Percentiles rank a stretch among this genome's conserved stretches.
Evolutionary conservation across 305 asterid species (phyloP).

Genomic region (Fraxinus latifolia): DNA sequence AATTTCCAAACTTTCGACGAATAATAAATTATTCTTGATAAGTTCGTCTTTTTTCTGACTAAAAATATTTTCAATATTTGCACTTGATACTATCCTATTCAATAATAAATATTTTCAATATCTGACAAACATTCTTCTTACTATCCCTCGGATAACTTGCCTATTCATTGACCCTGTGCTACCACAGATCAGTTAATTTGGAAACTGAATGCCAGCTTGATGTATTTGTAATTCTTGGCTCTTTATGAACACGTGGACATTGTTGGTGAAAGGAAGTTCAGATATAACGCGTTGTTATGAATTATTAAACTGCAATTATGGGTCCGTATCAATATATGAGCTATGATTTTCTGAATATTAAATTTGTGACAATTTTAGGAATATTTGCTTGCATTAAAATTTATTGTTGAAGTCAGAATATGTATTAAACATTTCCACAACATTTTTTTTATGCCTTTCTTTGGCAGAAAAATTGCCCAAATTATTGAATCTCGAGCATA

Average conservation of each 20-base stretch:
- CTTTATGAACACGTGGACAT: neutral
- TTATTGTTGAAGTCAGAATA: neutral
- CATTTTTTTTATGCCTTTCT: neutral
- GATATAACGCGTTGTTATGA: neutral
- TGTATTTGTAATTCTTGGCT: neutral
- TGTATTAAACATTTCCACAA: neutral
- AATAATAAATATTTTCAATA: neutral
- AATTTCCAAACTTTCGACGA: neutral
- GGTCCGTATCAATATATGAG: neutral
- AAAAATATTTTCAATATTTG: neutral
- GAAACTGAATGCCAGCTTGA: neutral
- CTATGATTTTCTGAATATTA: neutral
- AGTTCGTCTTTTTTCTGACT: neutral
- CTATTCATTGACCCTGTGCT: neutral
- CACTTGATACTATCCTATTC: neutral
- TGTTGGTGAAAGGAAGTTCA: neutral
- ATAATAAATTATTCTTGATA: neutral
- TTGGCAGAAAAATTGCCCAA: neutral
- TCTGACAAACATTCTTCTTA: neutral
- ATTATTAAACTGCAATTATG: neutral
- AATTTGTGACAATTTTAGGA: neutral
- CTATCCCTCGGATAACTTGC: neutral
- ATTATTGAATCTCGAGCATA: slow-evolving; percentile 6
- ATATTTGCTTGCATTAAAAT: neutral
- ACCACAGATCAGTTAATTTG: neutral